Conservation (phyloP, 1,284 basidiomycete species). For the Irpex sp. region DNA sequence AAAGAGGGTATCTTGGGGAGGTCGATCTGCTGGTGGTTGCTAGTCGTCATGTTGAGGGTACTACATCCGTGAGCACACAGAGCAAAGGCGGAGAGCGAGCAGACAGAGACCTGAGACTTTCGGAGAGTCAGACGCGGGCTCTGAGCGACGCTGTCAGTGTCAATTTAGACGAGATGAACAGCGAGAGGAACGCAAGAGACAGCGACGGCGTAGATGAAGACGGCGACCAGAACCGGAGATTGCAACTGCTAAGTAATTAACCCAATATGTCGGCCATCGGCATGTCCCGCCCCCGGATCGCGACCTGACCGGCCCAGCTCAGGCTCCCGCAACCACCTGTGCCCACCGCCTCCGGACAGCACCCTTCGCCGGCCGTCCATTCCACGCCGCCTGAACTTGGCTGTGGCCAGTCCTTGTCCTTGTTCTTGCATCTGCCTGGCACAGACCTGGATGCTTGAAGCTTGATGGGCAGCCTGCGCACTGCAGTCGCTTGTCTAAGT, state of each 20-base stretch:
- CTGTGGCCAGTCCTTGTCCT: no score
- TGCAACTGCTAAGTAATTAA: conserved; percentile 3
- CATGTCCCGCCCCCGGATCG: background rate
- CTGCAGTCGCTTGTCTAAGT: no score
- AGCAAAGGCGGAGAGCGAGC: background rate
- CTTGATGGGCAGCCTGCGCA: no score
- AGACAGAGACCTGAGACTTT: background rate
- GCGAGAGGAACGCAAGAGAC: conserved; percentile 1
- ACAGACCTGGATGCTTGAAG: no score
- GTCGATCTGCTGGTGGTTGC: conserved; percentile 26
- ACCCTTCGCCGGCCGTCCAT: no score
- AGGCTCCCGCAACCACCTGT: no score
- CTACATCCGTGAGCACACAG: conserved; percentile 21
- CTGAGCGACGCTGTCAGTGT: background rate
- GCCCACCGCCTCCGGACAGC: no score
- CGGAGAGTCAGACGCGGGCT: background rate
- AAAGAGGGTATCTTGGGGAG: conserved; percentile 43
- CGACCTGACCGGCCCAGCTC: no score
- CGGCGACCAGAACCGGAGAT: conserved; percentile 7
- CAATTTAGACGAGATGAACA: conserved; percentile 2
- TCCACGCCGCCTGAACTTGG: no score
- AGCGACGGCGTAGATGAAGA: conserved; percentile 7
- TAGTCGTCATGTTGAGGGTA: conserved; percentile 27
- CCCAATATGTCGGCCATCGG: background rate
- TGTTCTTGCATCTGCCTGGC: no score